Percentiles rank a stretch among this genome's conserved stretches.
Conservation (phyloP, 2,329 filamentous ascomycete species). For the Cordyceps javanica region DNA sequence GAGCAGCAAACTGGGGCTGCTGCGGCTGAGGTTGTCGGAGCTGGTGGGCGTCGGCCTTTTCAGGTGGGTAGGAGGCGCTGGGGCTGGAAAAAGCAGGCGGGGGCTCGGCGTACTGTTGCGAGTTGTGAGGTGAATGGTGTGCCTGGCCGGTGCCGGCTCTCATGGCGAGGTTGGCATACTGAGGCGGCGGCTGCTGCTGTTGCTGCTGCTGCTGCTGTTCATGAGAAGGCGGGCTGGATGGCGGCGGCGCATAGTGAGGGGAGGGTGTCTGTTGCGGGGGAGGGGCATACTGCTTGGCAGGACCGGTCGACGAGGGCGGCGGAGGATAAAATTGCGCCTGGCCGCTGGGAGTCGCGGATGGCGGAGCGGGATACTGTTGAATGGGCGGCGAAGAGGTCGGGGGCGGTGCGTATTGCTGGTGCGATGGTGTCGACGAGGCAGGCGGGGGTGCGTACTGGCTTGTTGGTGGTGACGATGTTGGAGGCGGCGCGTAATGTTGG, state of each 20-base stretch:
- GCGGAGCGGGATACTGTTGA: constrained; percentile 39
- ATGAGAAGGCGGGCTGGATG: constrained; percentile 14
- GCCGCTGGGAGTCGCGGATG: constrained; percentile 40
- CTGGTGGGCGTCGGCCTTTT: constrained; percentile 15
- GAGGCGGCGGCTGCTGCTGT: constrained; percentile 20
- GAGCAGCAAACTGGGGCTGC: constrained; percentile 22
- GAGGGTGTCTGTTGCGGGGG: constrained; percentile 27
- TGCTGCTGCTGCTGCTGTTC: constrained; percentile 19
- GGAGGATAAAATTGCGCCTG: constrained; percentile 41
- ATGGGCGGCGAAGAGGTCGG: constrained; percentile 40
- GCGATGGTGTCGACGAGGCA: constrained; percentile 19
- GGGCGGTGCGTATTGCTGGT: constrained; percentile 39
- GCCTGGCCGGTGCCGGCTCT: constrained; percentile 15
- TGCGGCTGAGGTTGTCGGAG: constrained; percentile 22
- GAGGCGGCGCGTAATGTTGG: neutral
- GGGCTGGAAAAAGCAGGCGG: constrained; percentile 12
- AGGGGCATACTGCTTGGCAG: constrained; percentile 23
- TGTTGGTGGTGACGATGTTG: neutral
- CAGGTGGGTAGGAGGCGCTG: constrained; percentile 15
- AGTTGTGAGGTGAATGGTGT: neutral
- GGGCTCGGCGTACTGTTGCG: constrained; percentile 5
- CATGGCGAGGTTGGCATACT: constrained; percentile 18
- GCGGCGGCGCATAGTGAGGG: constrained; percentile 25
- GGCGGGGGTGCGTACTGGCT: constrained; percentile 14
- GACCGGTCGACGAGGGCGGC: constrained; percentile 29